Conservation (phyloP, 2,329 filamentous ascomycete genomes). For the Anthostomella pinea region DNA sequence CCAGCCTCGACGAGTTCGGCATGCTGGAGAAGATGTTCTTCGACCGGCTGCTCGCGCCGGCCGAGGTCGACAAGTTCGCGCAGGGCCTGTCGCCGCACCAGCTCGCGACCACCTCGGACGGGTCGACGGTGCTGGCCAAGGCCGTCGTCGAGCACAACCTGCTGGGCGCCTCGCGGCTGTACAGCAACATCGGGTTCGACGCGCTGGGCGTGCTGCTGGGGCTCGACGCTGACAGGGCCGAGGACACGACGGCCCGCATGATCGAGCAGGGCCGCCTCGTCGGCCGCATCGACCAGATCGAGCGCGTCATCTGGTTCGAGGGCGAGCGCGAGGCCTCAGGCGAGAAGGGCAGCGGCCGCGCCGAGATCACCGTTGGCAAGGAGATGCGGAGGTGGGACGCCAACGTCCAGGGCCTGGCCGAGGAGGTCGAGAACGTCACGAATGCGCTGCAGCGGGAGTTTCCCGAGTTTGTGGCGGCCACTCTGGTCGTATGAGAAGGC, state of each 20-base stretch:
- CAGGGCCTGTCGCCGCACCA: conserved; percentile 81
- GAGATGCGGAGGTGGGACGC: conserved; percentile 84
- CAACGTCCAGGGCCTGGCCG: conserved; percentile 80
- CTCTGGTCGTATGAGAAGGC: conserved; percentile 42
- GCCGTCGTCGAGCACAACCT: conserved; percentile 97
- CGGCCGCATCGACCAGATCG: conserved; percentile 92
- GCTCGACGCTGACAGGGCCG: conserved; percentile 75
- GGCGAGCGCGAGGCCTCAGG: conserved; percentile 66
- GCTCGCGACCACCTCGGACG: conserved; percentile 83
- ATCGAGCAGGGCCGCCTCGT: conserved; percentile 88
- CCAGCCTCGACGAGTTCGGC: conserved; percentile 71
- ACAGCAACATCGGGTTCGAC: conserved; percentile 73
- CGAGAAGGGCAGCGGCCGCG: conserved; percentile 64
- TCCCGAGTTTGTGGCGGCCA: conserved; percentile 61
- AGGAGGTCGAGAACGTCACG: conserved; percentile 85
- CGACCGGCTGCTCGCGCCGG: conserved; percentile 74
- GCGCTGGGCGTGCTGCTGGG: conserved; percentile 75
- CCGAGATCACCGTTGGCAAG: conserved; percentile 60
- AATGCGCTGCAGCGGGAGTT: conserved; percentile 78
- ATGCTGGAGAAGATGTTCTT: conserved; percentile 98
- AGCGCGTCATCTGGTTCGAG: conserved; percentile 84
- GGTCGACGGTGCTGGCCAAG: conserved; percentile 86
- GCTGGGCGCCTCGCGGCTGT: conserved; percentile 76
- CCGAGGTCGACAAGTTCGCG: conserved; percentile 86
- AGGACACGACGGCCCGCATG: conserved; percentile 91